Evolutionary conservation across 768 basidiomycete genomes (phyloP), one percentile per base, ranked within the genome.

Genomic region (Myochromella boudieri): DNA sequence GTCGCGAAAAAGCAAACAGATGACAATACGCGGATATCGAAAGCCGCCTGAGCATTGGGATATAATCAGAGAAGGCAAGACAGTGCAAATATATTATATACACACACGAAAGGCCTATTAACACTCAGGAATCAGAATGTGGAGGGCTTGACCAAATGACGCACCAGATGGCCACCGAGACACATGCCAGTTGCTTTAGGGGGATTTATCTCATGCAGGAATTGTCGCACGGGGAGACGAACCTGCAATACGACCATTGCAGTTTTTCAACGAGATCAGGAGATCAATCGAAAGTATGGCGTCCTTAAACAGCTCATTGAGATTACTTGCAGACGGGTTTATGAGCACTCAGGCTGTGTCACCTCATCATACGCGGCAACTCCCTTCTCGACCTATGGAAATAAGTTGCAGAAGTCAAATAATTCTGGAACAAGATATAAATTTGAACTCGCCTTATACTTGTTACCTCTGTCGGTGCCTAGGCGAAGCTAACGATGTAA

Each of bases 1-100:
- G 95, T 98, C 1, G 89, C 92, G 60, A 97, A 98, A 72, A 91
- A 97, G 68, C 94, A 97, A 32, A 95, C 89, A 0, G 90, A 77
- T 1, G 95, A 74, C 3, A 91, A 72, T 18, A 97, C 79, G 26
- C 95, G 82, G 4, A 77, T 70, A 62, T 98, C 88, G 60, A 97
- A 94, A 0, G 93, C 90, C 39, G 91, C 91, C 91, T 95, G 48
- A 4, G 34, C 34, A 27, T 17, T 28, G 24, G 21, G 24, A 37
- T 22, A 6, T n/a, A n/a, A n/a, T 47, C 17, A 39, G 18, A 25
- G n/a, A n/a, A 10, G 29, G 11, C 15, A 17, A n/a, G n/a, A 40
- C 36, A 33, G 12, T 24, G 9, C 28, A 36, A 5, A 24, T 28
- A 11, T n/a, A 6, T 10, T n/a, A 4, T 10, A 17, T n/a, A 55